Conservation (phyloP, 1,284 basidiomycete species). For the Paramarasmius palmivorus region DNA sequence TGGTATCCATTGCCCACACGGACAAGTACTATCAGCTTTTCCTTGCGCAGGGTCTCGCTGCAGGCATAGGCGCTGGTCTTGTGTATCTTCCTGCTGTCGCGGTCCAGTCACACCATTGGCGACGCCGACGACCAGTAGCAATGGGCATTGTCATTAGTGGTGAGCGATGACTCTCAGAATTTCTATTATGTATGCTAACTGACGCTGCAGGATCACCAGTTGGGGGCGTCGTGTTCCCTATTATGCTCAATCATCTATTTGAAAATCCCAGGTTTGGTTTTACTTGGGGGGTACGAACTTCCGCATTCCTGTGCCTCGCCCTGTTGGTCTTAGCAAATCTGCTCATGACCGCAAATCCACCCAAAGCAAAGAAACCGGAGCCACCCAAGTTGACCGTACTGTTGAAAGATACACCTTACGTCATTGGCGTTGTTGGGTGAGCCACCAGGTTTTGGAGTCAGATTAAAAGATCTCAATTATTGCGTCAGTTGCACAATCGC, state of each 20-base stretch:
- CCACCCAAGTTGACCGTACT: background rate
- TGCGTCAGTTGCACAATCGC: background rate
- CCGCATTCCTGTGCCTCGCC: constrained; percentile 18
- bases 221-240: constrained; percentile 36
- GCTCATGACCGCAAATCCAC: constrained; percentile 22
- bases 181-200: background rate
- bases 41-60: constrained; percentile 32
- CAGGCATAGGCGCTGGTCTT: constrained; percentile 34
- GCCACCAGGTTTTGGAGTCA: constrained; percentile 8
- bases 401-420: background rate
- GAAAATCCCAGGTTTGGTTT: constrained; percentile 27
- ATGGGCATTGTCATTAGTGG: constrained; percentile 37
- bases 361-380: constrained; percentile 6
- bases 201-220: constrained; percentile 24
- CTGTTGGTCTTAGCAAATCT: constrained; percentile 23
- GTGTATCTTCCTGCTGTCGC: constrained; percentile 34
- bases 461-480: background rate
- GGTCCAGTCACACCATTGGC: constrained; percentile 33
- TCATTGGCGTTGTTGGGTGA: constrained; percentile 12
- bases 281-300: constrained; percentile 28
- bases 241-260: constrained; percentile 39
- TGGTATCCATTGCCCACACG: constrained; percentile 21
- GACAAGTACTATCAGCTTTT: constrained; percentile 25
- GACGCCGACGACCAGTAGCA: constrained; percentile 31
- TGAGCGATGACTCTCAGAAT: constrained; percentile 1